Conservation (phyloP, 139 green algal species). For the Chlamydomonas sp. region DNA sequence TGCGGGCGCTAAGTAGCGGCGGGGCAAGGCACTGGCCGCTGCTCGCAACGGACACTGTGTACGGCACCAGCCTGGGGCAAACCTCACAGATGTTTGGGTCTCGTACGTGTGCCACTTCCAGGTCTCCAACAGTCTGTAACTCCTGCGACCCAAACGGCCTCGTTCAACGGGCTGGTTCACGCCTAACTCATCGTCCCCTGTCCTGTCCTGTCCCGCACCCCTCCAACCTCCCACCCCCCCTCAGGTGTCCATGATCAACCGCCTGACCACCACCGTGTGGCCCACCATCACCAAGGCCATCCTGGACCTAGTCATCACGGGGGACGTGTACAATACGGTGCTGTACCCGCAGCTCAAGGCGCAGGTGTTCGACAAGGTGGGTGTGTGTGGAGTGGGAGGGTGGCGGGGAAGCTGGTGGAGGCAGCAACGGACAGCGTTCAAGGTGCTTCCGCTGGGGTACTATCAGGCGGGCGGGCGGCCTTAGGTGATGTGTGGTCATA, state of each 20-base stretch:
- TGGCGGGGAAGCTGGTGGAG: neutral
- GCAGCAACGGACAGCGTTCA: neutral
- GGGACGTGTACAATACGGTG: conserved; percentile 41
- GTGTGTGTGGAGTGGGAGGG: neutral
- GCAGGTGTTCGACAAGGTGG: conserved; percentile 43
- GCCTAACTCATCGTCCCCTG: neutral
- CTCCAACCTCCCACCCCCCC: neutral
- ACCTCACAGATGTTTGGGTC: no score
- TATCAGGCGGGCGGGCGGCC: no score
- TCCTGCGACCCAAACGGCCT: no score
- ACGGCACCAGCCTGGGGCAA: no score
- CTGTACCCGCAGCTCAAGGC: conserved; percentile 43
- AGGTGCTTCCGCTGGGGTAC: no score
- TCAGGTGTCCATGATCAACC: conserved; percentile 69
- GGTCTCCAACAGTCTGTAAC: no score
- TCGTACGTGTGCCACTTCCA: no score
- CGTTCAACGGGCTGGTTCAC: neutral
- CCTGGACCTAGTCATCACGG: conserved; percentile 33
- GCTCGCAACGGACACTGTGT: no score
- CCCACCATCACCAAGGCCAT: conserved; percentile 68
- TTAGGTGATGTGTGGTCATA: no score
- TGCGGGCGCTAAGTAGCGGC: no score
- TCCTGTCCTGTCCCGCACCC: neutral
- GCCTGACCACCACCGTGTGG: conserved; percentile 63
- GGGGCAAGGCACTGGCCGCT: no score